A percentile compares a stretch with the other conserved stretches of the same genome.
These are phyloP conservation scores for Ascochyta pisi DNA, from an alignment of 2,329 filamentous ascomycete genomes.

Conservation along the genomic window DNA sequence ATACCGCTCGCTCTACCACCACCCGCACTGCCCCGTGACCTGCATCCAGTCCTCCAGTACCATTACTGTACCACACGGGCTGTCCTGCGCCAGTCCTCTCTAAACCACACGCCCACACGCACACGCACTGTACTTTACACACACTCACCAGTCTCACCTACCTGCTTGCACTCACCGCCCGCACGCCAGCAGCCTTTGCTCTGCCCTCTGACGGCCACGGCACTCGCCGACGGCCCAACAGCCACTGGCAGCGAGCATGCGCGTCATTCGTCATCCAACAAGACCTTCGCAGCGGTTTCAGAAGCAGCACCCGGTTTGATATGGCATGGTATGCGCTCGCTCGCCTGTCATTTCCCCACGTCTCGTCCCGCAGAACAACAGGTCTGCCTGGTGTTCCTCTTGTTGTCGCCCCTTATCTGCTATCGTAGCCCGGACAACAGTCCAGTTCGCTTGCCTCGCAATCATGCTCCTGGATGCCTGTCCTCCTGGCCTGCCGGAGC, in stretches of 20 bases:
- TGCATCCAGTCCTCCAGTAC: conserved; percentile 4
- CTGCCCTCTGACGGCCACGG: conserved; percentile 1
- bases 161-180: not conserved
- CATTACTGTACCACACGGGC: not conserved
- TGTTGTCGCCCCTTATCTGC: conserved; percentile 10
- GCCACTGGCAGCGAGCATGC: not conserved
- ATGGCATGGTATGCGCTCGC: conserved; percentile 3
- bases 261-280: conserved; percentile 15
- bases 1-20: not conserved
- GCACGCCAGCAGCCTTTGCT: not conserved
- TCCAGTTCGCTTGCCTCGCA: not conserved
- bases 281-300: conserved; percentile 11
- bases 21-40: conserved; percentile 1
- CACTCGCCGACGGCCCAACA: conserved; percentile 10
- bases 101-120: not conserved
- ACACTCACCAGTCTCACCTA: not conserved
- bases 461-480: not conserved
- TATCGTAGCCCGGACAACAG: not conserved
- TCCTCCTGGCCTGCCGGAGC: conserved; percentile 1
- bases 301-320: conserved; percentile 4
- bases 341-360: conserved; percentile 20
- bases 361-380: conserved; percentile 9
- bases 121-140: not conserved
- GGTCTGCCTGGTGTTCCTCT: not conserved
- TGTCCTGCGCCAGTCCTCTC: not conserved